A percentile compares a stretch with the other conserved stretches of the same genome.
Evolutionary conservation across 208 protist species (phyloP).

Genomic region (Crithidia brevicula): DNA sequence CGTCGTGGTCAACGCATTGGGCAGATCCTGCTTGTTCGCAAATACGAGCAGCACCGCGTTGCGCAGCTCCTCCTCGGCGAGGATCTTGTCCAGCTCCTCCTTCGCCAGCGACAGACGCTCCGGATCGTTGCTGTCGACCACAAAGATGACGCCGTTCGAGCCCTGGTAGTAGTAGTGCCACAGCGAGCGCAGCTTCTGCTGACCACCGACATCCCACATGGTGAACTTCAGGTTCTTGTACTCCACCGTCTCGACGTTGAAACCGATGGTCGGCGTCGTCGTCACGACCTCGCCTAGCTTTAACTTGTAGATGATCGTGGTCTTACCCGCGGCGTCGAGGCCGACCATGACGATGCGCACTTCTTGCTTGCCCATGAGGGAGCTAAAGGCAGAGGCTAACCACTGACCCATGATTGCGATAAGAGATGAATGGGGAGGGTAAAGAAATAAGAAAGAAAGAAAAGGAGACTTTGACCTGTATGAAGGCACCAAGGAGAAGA

Average conservation of each 20-base stretch:
- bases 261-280: slow-evolving; percentile 97
- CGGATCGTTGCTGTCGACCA: slow-evolving; percentile 97
- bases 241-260: slow-evolving; percentile 98
- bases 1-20: slow-evolving; percentile 96
- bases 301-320: slow-evolving; percentile 98
- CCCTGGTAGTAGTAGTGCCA: slow-evolving; percentile 98
- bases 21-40: slow-evolving; percentile 99
- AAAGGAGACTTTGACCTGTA: neutral
- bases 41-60: slow-evolving; percentile 97
- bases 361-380: slow-evolving; percentile 96
- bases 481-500: neutral
- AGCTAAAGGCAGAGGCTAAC: slow-evolving; percentile 54
- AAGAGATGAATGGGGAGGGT: neutral
- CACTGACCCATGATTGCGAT: slow-evolving; percentile 36
- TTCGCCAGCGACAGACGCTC: slow-evolving; percentile 92
- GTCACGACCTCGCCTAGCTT: slow-evolving; percentile 97
- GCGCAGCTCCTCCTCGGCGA: slow-evolving; percentile 97
- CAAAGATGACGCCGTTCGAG: slow-evolving; percentile 97
- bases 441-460: neutral
- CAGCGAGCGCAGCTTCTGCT: slow-evolving; percentile 96
- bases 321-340: slow-evolving; percentile 98
- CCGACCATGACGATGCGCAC: slow-evolving; percentile 98
- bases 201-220: slow-evolving; percentile 97
- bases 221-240: slow-evolving; percentile 98
- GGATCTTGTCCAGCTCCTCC: slow-evolving; percentile 96